Conservation (phyloP, 768 basidiomycete species). For the Hortiboletus campestris region DNA sequence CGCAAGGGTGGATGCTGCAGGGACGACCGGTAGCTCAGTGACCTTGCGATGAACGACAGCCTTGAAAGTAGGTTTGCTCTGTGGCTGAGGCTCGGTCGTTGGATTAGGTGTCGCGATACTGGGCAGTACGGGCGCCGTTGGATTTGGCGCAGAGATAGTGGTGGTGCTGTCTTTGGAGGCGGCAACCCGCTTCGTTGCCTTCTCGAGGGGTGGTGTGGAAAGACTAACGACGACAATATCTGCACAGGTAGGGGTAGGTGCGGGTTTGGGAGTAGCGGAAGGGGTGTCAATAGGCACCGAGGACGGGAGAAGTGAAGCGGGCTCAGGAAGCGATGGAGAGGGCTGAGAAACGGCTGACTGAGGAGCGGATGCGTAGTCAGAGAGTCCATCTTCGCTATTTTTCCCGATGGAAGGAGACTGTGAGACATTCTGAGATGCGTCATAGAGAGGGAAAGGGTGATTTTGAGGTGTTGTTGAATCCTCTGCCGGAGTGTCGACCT, state of each 20-base stretch:
- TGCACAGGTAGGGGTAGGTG: background rate
- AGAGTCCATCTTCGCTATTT: constrained; percentile 3
- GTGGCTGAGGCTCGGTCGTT: background rate
- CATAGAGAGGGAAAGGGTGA: background rate
- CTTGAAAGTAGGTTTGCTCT: constrained; percentile 39
- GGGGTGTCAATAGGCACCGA: background rate
- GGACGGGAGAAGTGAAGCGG: background rate
- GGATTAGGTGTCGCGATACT: constrained; percentile 10
- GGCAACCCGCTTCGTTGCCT: background rate
- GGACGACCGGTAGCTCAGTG: constrained; percentile 33
- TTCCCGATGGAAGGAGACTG: background rate
- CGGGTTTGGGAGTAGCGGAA: background rate
- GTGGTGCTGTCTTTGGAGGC: background rate
- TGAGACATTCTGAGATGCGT: constrained; percentile 2
- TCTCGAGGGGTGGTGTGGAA: background rate
- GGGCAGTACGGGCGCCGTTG: background rate
- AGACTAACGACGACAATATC: background rate
- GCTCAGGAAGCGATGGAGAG: constrained; percentile 1
- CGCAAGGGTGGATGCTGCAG: constrained; percentile 16
- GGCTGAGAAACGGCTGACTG: constrained; percentile 12
- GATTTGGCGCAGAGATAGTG: constrained; percentile 2
- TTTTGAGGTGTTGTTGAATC: background rate
- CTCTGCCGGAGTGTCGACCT: background rate
- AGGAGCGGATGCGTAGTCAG: constrained; percentile 17
- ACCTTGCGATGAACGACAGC: constrained; percentile 61